These are phyloP conservation scores for Besnoitia besnoiti DNA, from an alignment of 169 alveolate species.

Conservation along the genomic window DNA sequence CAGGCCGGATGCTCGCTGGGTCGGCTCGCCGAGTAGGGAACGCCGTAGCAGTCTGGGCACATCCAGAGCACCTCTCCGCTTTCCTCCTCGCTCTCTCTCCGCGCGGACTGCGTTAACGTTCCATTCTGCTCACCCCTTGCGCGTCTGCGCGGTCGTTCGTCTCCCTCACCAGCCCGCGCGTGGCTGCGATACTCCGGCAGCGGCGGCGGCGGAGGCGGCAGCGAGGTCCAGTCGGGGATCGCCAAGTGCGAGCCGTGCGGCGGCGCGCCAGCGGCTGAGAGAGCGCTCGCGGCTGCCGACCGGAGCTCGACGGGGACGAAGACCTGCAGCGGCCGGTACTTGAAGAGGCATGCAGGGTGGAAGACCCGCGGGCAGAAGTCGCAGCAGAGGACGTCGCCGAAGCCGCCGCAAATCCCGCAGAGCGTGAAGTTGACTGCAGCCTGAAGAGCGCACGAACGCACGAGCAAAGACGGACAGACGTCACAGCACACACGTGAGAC, in stretches of 20 bases:
- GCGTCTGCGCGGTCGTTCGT: slow-evolving; percentile 14
- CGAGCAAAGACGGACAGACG: background rate
- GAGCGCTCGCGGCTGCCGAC: background rate
- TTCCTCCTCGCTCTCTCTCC: background rate
- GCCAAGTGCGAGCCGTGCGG: background rate
- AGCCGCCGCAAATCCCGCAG: slow-evolving; percentile 41
- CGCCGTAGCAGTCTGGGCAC: slow-evolving; percentile 66
- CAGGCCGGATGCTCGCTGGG: slow-evolving; percentile 38
- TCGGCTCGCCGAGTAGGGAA: slow-evolving; percentile 22
- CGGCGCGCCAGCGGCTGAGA: background rate
- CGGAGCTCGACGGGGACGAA: slow-evolving; percentile 37
- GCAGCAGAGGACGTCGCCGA: slow-evolving; percentile 55
- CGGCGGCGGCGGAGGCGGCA: slow-evolving; percentile 33
- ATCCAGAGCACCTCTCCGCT: slow-evolving; percentile 17
- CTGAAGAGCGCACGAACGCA: background rate
- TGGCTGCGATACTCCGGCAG: slow-evolving; percentile 38
- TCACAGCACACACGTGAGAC: background rate
- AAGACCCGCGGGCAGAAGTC: slow-evolving; percentile 60
- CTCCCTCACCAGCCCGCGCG: background rate
- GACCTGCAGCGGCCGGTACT: slow-evolving; percentile 41
- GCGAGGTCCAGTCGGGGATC: background rate
- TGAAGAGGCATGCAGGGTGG: slow-evolving; percentile 46
- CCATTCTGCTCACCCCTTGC: background rate
- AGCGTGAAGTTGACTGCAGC: slow-evolving; percentile 29
- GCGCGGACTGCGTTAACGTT: background rate